A percentile compares a stretch with the other conserved stretches of the same genome.
Evolutionary conservation across 2,329 filamentous ascomycete genomes (phyloP).

Genomic region (Cladosporium sp.): DNA sequence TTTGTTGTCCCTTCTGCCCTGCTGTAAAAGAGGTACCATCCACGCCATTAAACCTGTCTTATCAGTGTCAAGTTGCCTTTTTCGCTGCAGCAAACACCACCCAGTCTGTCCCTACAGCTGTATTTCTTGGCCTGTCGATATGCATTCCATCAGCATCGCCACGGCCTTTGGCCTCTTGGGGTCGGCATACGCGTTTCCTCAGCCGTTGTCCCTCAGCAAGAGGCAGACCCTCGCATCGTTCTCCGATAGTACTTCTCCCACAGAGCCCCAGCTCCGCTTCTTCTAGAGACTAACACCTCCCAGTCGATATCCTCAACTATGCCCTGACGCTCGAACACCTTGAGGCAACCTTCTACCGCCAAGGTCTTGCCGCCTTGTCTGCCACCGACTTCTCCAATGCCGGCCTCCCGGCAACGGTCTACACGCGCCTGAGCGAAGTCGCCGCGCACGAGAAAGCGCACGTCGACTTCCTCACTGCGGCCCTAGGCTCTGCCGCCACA

Average conservation of each 20-base stretch:
- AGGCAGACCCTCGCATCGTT: slow-evolving; percentile 1
- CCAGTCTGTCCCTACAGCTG: slow-evolving; percentile 1
- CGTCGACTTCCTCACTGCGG: slow-evolving; percentile 49
- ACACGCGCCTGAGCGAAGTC: slow-evolving; percentile 53
- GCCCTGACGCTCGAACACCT: slow-evolving; percentile 41
- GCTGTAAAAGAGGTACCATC: no score
- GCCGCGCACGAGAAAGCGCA: slow-evolving; percentile 53
- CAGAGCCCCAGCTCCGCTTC: no score
- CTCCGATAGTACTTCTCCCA: neutral
- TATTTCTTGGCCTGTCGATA: neutral
- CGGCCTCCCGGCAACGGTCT: slow-evolving; percentile 47
- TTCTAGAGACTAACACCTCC: neutral
- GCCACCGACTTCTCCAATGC: slow-evolving; percentile 47
- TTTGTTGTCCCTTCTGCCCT: neutral
- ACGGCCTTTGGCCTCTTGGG: neutral
- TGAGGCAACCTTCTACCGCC: slow-evolving; percentile 57
- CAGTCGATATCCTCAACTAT: slow-evolving; percentile 36
- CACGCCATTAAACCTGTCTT: no score
- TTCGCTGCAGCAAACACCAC: no score
- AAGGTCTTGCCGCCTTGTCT: slow-evolving; percentile 54
- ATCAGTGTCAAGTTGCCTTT: no score
- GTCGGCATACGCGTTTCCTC: neutral
- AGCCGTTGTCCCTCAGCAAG: neutral
- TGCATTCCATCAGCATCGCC: neutral
- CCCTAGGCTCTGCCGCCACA: slow-evolving; percentile 44